phyloP scores from a whole-genome alignment of 441 rosid species.

The Aleurites moluccanus region DNA sequence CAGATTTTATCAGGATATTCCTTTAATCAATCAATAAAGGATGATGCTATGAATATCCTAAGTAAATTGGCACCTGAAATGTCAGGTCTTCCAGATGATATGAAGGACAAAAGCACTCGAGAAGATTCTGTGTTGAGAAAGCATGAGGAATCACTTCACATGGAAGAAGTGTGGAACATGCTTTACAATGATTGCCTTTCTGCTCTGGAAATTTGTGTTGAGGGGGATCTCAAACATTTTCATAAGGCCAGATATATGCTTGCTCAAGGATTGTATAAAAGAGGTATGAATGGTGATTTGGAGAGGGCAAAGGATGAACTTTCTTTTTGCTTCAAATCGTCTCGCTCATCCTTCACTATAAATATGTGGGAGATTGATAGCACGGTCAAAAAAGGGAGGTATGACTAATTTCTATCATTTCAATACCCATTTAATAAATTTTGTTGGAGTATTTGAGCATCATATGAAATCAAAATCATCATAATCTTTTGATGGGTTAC shows the following conservation, averaged over 20 bases:
- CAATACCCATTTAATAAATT: slow-evolving; percentile 14
- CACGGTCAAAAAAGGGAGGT: slow-evolving; percentile 98
- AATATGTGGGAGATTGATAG: slow-evolving; percentile 99
- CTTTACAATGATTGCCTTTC: slow-evolving; percentile 91
- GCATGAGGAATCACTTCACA: slow-evolving; percentile 44
- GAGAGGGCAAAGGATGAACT: slow-evolving; percentile 97
- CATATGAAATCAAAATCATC: not conserved
- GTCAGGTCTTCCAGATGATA: slow-evolving; percentile 42
- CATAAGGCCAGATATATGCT: slow-evolving; percentile 99
- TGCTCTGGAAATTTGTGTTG: slow-evolving; percentile 87
- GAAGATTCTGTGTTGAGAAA: slow-evolving; percentile 40
- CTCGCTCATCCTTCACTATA: slow-evolving; percentile 93
- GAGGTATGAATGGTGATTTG: slow-evolving; percentile 76
- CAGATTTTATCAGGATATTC: slow-evolving; percentile 74
- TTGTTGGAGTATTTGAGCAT: slow-evolving; percentile 10
- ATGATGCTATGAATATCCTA: slow-evolving; percentile 51
- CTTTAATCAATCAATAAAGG: slow-evolving; percentile 63
- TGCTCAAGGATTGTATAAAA: slow-evolving; percentile 82
- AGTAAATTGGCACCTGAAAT: slow-evolving; percentile 47
- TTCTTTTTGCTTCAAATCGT: slow-evolving; percentile 95
- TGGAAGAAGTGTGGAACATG: slow-evolving; percentile 82
- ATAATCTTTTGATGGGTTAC: not conserved
- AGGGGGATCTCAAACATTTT: slow-evolving; percentile 98
- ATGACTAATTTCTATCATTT: slow-evolving; percentile 25
- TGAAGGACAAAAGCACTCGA: slow-evolving; percentile 41